phyloP scores from a whole-genome alignment of 208 protist species.

The Leishmania tarentolae region DNA sequence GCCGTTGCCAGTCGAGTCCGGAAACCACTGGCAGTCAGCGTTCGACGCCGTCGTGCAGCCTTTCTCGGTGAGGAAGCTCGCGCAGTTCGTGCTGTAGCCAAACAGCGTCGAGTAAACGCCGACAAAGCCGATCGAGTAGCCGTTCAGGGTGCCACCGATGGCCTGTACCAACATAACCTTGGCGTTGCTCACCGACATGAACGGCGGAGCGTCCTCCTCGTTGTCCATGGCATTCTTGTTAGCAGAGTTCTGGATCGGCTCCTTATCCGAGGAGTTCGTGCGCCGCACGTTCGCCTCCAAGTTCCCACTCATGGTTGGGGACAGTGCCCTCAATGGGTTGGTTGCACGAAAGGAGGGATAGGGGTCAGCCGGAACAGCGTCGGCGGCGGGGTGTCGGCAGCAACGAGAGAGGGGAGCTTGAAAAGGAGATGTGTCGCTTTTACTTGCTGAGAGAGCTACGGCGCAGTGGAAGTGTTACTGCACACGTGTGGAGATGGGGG shows the following conservation, averaged over 20 bases:
- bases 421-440: not conserved
- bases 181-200: slow-evolving; percentile 37
- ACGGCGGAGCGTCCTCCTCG: slow-evolving; percentile 15
- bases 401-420: not conserved
- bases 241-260: not conserved
- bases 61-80: slow-evolving; percentile 29
- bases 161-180: slow-evolving; percentile 56
- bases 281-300: not conserved
- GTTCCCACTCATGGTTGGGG: not conserved
- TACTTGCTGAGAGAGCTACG: not conserved
- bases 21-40: slow-evolving; percentile 57
- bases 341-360: not conserved
- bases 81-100: slow-evolving; percentile 65
- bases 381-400: not conserved
- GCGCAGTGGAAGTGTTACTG: not conserved
- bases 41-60: slow-evolving; percentile 53
- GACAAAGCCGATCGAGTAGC: slow-evolving; percentile 80
- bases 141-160: slow-evolving; percentile 58
- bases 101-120: slow-evolving; percentile 69
- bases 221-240: not conserved
- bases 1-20: not conserved
- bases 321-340: not conserved
- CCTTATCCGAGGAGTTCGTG: not conserved
- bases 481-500: not conserved
- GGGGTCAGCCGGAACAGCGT: not conserved